Conservation (phyloP, 331 rosid genomes). For the Malus hybrid region DNA sequence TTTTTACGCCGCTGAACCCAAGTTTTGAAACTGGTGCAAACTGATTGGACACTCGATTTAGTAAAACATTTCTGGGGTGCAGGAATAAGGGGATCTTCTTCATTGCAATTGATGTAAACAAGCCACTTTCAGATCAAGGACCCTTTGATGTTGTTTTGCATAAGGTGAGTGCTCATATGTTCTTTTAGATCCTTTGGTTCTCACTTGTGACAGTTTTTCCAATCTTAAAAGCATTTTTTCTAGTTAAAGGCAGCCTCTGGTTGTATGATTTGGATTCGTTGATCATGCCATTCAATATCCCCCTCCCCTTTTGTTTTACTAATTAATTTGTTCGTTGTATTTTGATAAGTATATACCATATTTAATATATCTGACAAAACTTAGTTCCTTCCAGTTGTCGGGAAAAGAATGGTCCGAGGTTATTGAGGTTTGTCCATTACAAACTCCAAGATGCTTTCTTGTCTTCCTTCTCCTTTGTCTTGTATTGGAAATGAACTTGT, state of each 20-base stretch:
- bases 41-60: background rate
- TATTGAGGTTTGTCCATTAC: constrained; percentile 66
- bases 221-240: background rate
- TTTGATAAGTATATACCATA: background rate
- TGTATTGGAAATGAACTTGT: constrained; percentile 11
- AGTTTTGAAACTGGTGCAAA: background rate
- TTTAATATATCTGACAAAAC: constrained; percentile 22
- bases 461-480: constrained; percentile 4
- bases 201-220: constrained; percentile 3
- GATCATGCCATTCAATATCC: background rate
- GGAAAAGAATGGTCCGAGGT: constrained; percentile 63
- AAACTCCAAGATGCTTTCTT: background rate
- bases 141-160: constrained; percentile 80
- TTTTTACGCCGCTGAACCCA: background rate
- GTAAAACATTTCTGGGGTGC: constrained; percentile 16
- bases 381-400: constrained; percentile 50
- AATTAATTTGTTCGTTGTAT: background rate
- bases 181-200: background rate
- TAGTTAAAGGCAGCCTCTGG: constrained; percentile 2
- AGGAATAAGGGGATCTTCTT: constrained; percentile 72
- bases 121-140: constrained; percentile 73
- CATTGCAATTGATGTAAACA: constrained; percentile 60
- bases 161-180: constrained; percentile 49
- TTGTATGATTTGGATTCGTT: background rate
- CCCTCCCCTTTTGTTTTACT: background rate